Percentiles rank a stretch among this genome's conserved stretches.
Evolutionary conservation across 2,329 filamentous ascomycete genomes (phyloP).

Genomic region (Pseudogymnoascus sp.): DNA sequence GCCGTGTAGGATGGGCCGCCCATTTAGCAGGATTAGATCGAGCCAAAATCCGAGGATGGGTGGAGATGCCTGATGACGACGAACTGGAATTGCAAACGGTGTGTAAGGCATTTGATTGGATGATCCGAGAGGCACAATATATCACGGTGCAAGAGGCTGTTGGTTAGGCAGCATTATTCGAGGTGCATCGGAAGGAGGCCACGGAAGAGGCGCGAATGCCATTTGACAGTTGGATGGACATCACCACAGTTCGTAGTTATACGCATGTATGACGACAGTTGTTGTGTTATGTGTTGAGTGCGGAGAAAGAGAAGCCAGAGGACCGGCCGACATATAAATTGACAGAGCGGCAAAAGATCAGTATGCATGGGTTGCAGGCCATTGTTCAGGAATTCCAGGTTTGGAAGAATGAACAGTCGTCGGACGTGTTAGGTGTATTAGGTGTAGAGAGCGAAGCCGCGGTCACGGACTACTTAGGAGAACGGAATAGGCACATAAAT

Average conservation of each 20-base stretch:
- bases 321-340: conserved; percentile 8
- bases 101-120: conserved; percentile 13
- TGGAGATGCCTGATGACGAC: conserved; percentile 11
- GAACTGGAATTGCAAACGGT: conserved; percentile 6
- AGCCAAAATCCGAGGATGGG: conserved; percentile 12
- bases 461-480: too few relatives aligned
- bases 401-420: conserved; percentile 8
- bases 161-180: conserved; percentile 11
- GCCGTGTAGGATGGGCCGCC: neutral
- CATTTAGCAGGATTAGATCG: conserved; percentile 6
- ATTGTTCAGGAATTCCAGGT: conserved; percentile 12
- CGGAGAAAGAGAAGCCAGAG: conserved; percentile 8
- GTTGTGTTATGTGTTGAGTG: conserved; percentile 16
- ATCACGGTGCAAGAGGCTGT: conserved; percentile 11
- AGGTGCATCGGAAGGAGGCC: conserved; percentile 15
- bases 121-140: conserved; percentile 16
- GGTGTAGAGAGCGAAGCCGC: neutral
- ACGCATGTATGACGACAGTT: conserved; percentile 14
- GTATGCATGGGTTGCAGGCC: conserved; percentile 3
- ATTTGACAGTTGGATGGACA: neutral
- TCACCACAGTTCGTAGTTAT: conserved; percentile 14
- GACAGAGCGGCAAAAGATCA: conserved; percentile 12
- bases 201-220: neutral
- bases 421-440: neutral
- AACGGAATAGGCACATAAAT: too few relatives aligned